Evolutionary conservation across 257 asterid species (phyloP).

Genomic region (Solanum appendiculatum): DNA sequence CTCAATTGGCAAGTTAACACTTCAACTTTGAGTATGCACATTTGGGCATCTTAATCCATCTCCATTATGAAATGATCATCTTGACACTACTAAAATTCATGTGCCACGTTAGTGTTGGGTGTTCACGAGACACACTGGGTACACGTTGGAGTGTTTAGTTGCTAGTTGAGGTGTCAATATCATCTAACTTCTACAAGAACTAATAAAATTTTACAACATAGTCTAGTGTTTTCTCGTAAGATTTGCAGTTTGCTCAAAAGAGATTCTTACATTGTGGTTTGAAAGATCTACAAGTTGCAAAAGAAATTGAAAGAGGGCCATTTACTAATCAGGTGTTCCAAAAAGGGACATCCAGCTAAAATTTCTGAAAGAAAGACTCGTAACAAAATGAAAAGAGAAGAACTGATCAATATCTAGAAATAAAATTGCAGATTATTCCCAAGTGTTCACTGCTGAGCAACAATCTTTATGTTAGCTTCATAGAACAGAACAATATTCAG

Average conservation of each 20-base stretch:
- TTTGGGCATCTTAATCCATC: not conserved
- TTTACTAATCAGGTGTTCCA: not conserved
- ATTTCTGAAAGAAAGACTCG: not conserved
- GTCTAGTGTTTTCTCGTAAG: not conserved
- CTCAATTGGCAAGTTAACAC: not conserved
- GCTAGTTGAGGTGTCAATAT: too few relatives aligned
- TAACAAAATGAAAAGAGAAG: not conserved
- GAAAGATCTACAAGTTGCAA: not conserved
- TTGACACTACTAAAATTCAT: not conserved
- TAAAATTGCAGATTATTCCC: not conserved
- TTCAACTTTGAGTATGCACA: not conserved
- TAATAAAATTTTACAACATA: not conserved
- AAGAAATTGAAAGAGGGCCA: not conserved
- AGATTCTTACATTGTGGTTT: not conserved
- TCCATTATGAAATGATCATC: not conserved
- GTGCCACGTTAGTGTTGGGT: rapidly evolving
- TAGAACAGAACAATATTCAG: not conserved
- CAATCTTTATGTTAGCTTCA: not conserved
- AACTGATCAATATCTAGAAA: not conserved
- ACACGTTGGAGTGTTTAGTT: too few relatives aligned
- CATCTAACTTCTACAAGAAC: not conserved
- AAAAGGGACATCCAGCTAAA: not conserved
- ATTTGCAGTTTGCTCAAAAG: not conserved
- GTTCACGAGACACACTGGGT: not conserved
- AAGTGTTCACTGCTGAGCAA: not conserved